Conservation (phyloP, 768 basidiomycete species). For the Chlorophyllum brunneum region DNA sequence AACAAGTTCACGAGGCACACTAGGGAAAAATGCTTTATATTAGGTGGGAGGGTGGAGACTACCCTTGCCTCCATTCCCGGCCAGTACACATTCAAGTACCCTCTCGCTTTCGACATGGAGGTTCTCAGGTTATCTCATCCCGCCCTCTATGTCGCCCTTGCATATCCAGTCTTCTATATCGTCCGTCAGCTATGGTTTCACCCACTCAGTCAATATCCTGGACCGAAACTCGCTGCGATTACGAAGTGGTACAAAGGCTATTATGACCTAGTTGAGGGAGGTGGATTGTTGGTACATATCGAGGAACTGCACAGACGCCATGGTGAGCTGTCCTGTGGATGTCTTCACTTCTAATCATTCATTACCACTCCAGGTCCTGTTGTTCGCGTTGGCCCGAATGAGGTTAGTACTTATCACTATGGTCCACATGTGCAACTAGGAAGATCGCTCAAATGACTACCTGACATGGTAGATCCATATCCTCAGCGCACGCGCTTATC, state of each 20-base stretch:
- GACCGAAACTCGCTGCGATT: constrained; percentile 24
- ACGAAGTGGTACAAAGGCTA: constrained; percentile 24
- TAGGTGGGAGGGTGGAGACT: too few species aligned
- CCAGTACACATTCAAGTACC: too few species aligned
- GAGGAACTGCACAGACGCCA: constrained; percentile 23
- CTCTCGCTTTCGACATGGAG: too few species aligned
- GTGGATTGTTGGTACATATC: constrained; percentile 24
- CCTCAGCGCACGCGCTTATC: constrained; percentile 26
- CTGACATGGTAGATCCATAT: constrained; percentile 34
- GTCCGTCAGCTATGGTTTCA: constrained; percentile 23
- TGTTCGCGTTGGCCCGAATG: constrained; percentile 32
- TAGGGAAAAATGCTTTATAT: too few species aligned
- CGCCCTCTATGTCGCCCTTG: background rate
- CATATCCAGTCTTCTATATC: constrained; percentile 12
- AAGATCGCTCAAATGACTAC: too few species aligned
- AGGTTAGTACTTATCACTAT: too few species aligned
- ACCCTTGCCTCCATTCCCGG: too few species aligned
- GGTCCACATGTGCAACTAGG: too few species aligned
- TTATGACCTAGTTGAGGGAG: constrained; percentile 23
- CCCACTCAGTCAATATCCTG: constrained; percentile 24
- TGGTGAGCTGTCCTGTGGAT: constrained; percentile 14
- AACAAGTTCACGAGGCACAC: too few species aligned
- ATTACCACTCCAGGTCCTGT: constrained; percentile 24
- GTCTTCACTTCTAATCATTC: background rate
- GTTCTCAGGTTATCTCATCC: background rate